Evolutionary conservation across 441 rosid genomes (phyloP), one percentile per base, ranked within the genome.

Genomic region (Pelargonium australe): DNA sequence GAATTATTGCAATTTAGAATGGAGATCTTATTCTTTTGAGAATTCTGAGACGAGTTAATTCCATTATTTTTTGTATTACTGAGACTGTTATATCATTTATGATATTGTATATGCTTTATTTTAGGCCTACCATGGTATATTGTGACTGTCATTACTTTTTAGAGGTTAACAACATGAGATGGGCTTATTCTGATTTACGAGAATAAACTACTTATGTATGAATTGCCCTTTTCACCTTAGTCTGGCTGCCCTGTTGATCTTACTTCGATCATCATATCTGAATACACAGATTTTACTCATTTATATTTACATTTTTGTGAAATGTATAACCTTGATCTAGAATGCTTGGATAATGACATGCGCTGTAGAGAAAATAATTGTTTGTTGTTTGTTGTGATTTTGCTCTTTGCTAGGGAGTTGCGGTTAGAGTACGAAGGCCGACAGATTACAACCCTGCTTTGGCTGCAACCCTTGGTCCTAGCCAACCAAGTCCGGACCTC

Each of bases 401-500:
- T n/a, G 65, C 65, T 5, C 5, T 65, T 65, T 55, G 68, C n/a
- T 63, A 78, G 81, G 81, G 81, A 10, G 76, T 68, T 43, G 72
- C 81, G 37, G 81, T 78, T 68, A 78, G 73, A 64, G 78, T 78
- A 14, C 64, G 78, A 57, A 74, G 81, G 58, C 81, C 81, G 16
- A 78, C 75, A 1, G 81, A 78, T 34, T 78, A 78, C 67, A 78
- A 78, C 57, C 81, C 81, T n/a, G 49, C 81, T 37, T 65, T 78
- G 47, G 81, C 81, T 67, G 78, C 81, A 25, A 68, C 81, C n/a
- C 78, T 78, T 64, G 81, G 81, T 68, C 81, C 81, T 1, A 73
- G 81, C 58, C 81, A 78, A 67, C 78, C 81, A 14, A 74, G 64
- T 68, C 78, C 78, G 2, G 55, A 71, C 49, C 75, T 78, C 45